Evolutionary conservation across 768 basidiomycete genomes (phyloP), one percentile per base, ranked within the genome.

Genomic region (Hygrophoropsis aurantiaca): DNA sequence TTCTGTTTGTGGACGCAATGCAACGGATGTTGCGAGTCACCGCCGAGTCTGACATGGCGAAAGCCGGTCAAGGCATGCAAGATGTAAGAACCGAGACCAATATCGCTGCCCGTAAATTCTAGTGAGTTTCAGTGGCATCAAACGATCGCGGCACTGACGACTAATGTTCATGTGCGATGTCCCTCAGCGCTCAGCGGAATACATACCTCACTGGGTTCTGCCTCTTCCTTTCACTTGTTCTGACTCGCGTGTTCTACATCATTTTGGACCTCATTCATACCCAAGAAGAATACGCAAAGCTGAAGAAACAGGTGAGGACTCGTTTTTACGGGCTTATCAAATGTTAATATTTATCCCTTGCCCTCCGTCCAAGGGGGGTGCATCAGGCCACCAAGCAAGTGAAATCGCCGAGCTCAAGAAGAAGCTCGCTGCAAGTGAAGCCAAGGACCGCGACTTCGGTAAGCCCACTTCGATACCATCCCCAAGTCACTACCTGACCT

Each of bases 141-240:
- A 7, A 36, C 27, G 27, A 6, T 30, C 7, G 13, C 27, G 27
- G 13, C 27, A 13, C 6, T 27, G 16, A 42, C 15, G 11, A 13
- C 19, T 2, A 15, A 24, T 24, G 4, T 32, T 10, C 4, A 10
- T n/a, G 11, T 13, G n/a, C 20, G 19, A n/a, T 27, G 10, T 19
- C 4, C 33, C 53, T 43, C 18, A 93, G 90, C 58, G 78, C 91
- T 2, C 91, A 94, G 64, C 79, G 93, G 46, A 97, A 95, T 63
- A 84, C 86, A 49, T 97, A 97, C 65, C 79, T 97, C 13, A 94
- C 94, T 6, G 90, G 90, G 0, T 94, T 92, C 66, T 91, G 88
- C 50, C 78, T 99, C 38, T 97, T 97, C 84, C 85, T 99, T 18
- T 97, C 95, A 8, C 84, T 98, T 47, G 86, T 97, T 56, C 82